These are phyloP conservation scores for Lachnellula occidentalis DNA, from an alignment of 2,329 filamentous ascomycete species.

Conservation along the genomic window DNA sequence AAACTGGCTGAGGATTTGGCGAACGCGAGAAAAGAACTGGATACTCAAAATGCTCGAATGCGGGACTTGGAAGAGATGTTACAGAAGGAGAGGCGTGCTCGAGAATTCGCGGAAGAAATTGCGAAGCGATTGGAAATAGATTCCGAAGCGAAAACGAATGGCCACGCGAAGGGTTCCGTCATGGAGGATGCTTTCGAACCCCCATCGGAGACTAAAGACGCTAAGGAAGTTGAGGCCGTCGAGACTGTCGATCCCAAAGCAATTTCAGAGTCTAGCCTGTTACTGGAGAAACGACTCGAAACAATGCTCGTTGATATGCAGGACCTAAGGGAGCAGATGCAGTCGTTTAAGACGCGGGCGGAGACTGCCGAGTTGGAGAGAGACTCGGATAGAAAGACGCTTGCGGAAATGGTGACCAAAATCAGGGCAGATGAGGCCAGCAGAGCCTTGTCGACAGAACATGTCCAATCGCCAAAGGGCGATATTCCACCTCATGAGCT, in stretches of 20 bases:
- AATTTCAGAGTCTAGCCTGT: constrained; percentile 66
- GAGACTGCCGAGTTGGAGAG: constrained; percentile 77
- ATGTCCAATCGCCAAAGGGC: constrained; percentile 11
- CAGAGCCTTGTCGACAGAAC: constrained; percentile 20
- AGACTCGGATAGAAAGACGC: constrained; percentile 62
- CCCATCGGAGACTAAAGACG: constrained; percentile 32
- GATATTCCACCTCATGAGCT: not conserved
- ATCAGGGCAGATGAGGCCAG: constrained; percentile 63
- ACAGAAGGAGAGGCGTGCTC: constrained; percentile 71
- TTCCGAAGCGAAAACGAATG: constrained; percentile 36
- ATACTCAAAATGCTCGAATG: constrained; percentile 73
- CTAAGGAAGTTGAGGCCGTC: constrained; percentile 4
- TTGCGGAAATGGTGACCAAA: constrained; percentile 83
- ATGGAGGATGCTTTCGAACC: constrained; percentile 44
- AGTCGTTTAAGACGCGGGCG: constrained; percentile 69
- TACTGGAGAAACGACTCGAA: constrained; percentile 25
- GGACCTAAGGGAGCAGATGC: constrained; percentile 33
- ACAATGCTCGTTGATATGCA: constrained; percentile 28
- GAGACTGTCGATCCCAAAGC: constrained; percentile 63
- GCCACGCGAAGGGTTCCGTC: constrained; percentile 33
- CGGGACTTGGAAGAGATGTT: constrained; percentile 76
- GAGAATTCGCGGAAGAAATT: constrained; percentile 78
- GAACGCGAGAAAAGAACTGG: constrained; percentile 78
- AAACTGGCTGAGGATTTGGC: constrained; percentile 80
- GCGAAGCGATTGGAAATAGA: constrained; percentile 66